phyloP scores from a whole-genome alignment of 495 filamentous ascomycete genomes.

The Lophiostoma macrostomum region DNA sequence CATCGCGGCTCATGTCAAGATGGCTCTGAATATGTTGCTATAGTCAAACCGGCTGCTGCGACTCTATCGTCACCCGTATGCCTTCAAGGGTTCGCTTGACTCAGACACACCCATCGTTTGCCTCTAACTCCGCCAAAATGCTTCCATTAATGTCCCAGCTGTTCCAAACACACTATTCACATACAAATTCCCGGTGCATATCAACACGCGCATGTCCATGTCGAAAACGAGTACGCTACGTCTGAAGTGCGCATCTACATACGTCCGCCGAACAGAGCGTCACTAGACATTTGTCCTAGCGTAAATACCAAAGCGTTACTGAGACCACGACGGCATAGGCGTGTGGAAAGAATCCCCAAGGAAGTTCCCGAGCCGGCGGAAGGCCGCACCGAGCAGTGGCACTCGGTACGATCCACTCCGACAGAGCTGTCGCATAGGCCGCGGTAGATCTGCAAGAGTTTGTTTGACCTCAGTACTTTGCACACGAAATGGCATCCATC shows the following conservation, averaged over 20 bases:
- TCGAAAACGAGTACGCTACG: conserved; percentile 28
- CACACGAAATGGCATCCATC: conserved; percentile 74
- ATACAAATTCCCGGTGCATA: conserved; percentile 52
- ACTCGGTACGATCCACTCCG: too few species aligned
- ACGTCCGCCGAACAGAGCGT: too few species aligned
- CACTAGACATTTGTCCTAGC: too few species aligned
- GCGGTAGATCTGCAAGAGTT: too few species aligned
- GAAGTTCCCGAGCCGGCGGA: too few species aligned
- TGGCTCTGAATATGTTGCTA: neutral
- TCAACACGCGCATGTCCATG: conserved; percentile 6
- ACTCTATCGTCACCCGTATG: neutral
- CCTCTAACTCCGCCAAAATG: conserved; percentile 45
- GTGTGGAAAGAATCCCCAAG: too few species aligned
- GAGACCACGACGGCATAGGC: too few species aligned
- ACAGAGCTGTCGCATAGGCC: too few species aligned
- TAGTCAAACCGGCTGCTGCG: neutral
- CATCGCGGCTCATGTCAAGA: conserved; percentile 1
- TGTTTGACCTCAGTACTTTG: too few species aligned
- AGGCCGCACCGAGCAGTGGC: too few species aligned
- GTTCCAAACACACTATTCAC: conserved; percentile 49
- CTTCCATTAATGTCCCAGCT: conserved; percentile 55
- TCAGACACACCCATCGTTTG: conserved; percentile 3
- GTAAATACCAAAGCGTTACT: too few species aligned
- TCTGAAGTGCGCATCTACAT: too few species aligned
- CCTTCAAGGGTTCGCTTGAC: neutral